A percentile compares a stretch with the other conserved stretches of the same genome.
Conservation (phyloP, 2,329 filamentous ascomycete genomes). For the Ascochyta rabiei region DNA sequence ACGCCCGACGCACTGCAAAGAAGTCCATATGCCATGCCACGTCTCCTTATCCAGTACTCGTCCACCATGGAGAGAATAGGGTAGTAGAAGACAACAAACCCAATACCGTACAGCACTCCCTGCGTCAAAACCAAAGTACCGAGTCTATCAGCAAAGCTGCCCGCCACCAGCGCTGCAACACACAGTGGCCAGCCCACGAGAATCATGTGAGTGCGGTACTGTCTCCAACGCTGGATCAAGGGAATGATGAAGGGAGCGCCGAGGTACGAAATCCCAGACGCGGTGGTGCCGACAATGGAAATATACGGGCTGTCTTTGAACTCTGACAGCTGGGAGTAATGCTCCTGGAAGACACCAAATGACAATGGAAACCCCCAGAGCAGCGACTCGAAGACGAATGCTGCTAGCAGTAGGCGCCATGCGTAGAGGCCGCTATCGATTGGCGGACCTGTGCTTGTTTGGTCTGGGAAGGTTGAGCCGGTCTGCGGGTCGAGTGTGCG, state of each 20-base stretch:
- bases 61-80: slow-evolving; percentile 55
- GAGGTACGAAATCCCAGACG: slow-evolving; percentile 53
- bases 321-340: slow-evolving; percentile 21
- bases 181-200: slow-evolving; percentile 41
- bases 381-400: slow-evolving; percentile 57
- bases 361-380: slow-evolving; percentile 41
- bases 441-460: slow-evolving; percentile 11
- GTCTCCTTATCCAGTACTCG: slow-evolving; percentile 58
- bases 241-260: slow-evolving; percentile 48
- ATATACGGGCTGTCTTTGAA: slow-evolving; percentile 21
- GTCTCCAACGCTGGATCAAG: slow-evolving; percentile 37
- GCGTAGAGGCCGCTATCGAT: slow-evolving; percentile 39
- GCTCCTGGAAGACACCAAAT: slow-evolving; percentile 33
- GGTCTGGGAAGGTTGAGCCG: neutral
- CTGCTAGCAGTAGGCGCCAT: slow-evolving; percentile 58
- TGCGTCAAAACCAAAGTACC: slow-evolving; percentile 43
- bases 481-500: neutral
- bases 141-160: slow-evolving; percentile 41
- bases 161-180: slow-evolving; percentile 36
- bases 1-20: slow-evolving; percentile 52
- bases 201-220: slow-evolving; percentile 36
- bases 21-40: slow-evolving; percentile 57
- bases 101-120: slow-evolving; percentile 47
- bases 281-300: slow-evolving; percentile 23
- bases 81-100: slow-evolving; percentile 58